Evolutionary conservation across 352 stramenopile species (phyloP), one percentile per base, ranked within the genome.

Genomic region (Pythium vanterpoolii): DNA sequence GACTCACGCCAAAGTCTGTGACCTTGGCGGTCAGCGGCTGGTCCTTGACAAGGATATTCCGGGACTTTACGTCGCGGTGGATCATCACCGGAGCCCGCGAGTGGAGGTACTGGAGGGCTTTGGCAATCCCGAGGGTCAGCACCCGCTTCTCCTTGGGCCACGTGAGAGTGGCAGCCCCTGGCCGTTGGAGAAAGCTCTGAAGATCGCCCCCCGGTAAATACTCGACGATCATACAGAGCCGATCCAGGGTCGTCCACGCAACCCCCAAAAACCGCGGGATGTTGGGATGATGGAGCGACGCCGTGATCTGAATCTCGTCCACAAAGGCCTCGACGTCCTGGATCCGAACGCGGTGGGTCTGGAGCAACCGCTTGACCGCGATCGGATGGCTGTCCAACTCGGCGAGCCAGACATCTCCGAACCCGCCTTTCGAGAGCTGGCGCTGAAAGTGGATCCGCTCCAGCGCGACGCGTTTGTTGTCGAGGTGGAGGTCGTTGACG

Each of bases 1-100:
- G 56, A 65, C 66, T 80, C 67, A 93, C 62, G 47, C 86, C 88
- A 71, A 97, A 95, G 69, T 96, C 86, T 39, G 83, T 90, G 33
- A 96, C 56, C 36, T 86, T 82, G 26, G 90, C 74, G 19, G 87
- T 64, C 5, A 89, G 73, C 3, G 54, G 53, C 45, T 47, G 16
- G 11, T 62, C 56, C 1, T 51, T 36, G 4, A 75, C 66, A 33
- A 76, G 61, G 36, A 86, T 74, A 30, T 79, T 86, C n/a, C 78
- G 72, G 5, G 72, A 73, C 52, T 82, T 86, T 16, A 91, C 46
- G 49, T 88, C 68, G 5, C 77, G 58, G 48, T 89, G 77, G 26
- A 87, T 71, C 30, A 83, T 59, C 4, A 57, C 45, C 0, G 69
- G 71, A 7, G 55, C 36, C 3, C 62, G 62, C 8, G 67, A 60